Evolutionary conservation across 257 asterid genomes (phyloP).

Genomic region (Solanum neorickii): DNA sequence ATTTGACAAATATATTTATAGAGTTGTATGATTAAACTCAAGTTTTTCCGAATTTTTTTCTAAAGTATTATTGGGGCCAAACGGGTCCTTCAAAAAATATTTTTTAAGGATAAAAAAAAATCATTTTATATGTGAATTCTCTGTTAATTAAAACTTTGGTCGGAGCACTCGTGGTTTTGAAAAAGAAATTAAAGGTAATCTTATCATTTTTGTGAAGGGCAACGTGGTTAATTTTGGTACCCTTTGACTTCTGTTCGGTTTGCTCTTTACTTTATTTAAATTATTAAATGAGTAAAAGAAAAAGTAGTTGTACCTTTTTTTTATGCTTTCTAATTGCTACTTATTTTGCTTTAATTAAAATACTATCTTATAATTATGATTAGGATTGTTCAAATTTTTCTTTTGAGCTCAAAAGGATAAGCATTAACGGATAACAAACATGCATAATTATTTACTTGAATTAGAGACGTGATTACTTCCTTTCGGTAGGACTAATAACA

Average conservation of each 20-base stretch:
- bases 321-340: neutral
- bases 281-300: neutral
- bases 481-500: neutral
- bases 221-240: neutral
- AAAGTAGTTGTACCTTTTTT: neutral
- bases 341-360: neutral
- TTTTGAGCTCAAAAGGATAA: neutral
- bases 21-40: accelerated
- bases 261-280: neutral
- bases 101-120: too few species aligned
- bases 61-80: too few species aligned
- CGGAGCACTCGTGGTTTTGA: neutral
- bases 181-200: neutral
- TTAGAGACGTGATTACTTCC: neutral
- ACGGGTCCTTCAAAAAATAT: too few species aligned
- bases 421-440: neutral
- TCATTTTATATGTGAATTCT: neutral
- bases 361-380: neutral
- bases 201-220: neutral
- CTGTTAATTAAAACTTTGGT: neutral
- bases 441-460: neutral
- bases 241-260: neutral
- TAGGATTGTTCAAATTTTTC: neutral
- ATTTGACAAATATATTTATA: too few species aligned
- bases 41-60: too few species aligned